phyloP scores from a whole-genome alignment of 148 eudicot species.

The Chenopodium album region DNA sequence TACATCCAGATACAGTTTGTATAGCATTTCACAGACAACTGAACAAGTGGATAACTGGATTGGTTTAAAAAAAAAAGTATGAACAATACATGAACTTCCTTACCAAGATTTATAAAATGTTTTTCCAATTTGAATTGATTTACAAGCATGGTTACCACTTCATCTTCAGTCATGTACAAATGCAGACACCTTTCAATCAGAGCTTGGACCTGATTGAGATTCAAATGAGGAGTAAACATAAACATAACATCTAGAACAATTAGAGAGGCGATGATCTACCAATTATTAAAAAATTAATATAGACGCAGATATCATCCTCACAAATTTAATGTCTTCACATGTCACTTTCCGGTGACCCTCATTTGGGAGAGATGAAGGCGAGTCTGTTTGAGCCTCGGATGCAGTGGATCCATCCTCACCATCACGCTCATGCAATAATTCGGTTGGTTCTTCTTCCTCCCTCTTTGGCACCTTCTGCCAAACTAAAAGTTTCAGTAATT shows the following conservation, averaged over 20 bases:
- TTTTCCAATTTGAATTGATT: conserved; percentile 77
- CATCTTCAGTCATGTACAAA: conserved; percentile 76
- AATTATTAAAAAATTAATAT: background rate
- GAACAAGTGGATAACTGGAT: background rate
- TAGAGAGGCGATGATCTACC: background rate
- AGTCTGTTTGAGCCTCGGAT: conserved; percentile 12
- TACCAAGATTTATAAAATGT: conserved; percentile 73
- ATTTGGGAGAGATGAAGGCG: conserved; percentile 5
- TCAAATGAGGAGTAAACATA: background rate
- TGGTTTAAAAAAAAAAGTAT: background rate
- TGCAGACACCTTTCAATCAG: conserved; percentile 77
- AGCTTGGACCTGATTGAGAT: conserved; percentile 56
- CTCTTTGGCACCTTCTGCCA: conserved; percentile 11
- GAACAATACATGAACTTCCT: background rate
- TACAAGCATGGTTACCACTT: conserved; percentile 67
- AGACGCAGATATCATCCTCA: background rate
- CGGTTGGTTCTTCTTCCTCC: background rate
- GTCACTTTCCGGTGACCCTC: background rate
- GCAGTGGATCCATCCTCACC: conserved; percentile 2
- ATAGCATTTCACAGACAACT: background rate
- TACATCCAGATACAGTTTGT: background rate
- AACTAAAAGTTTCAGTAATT: background rate
- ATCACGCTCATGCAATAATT: conserved; percentile 1
- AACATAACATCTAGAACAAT: background rate
- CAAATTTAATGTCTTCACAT: conserved; percentile 3